Evolutionary conservation across 306 rosid genomes (phyloP).

Genomic region (Pyrus betulifolia): DNA sequence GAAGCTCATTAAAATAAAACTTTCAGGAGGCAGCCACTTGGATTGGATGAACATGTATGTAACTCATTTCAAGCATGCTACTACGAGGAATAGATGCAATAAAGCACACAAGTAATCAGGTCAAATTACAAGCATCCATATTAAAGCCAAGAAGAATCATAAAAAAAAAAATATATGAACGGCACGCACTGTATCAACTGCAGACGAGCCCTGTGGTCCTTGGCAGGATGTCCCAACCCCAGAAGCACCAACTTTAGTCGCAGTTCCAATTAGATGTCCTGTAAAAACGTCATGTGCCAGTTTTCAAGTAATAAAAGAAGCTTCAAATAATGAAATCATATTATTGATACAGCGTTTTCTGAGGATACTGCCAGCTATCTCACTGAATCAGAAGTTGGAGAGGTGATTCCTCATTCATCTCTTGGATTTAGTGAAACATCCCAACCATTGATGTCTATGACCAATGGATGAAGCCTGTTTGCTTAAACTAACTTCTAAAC

Average conservation of each 20-base stretch:
- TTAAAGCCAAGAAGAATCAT: background rate
- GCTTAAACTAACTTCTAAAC: slow-evolving; percentile 15
- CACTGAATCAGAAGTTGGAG: slow-evolving; percentile 25
- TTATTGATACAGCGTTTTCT: slow-evolving; percentile 26
- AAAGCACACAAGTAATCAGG: background rate
- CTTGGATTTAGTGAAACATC: slow-evolving; percentile 17
- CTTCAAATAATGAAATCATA: slow-evolving; percentile 4
- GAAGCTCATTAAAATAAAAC: background rate
- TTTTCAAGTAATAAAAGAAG: slow-evolving; percentile 13
- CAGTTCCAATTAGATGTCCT: slow-evolving; percentile 35
- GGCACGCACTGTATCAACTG: slow-evolving; percentile 38
- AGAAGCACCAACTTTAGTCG: slow-evolving; percentile 36
- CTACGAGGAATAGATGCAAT: no score
- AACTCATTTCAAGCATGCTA: background rate
- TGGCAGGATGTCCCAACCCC: slow-evolving; percentile 33
- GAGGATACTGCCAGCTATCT: slow-evolving; percentile 24
- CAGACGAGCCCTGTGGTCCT: slow-evolving; percentile 32
- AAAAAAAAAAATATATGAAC: background rate
- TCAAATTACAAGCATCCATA: background rate
- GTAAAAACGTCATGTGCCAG: slow-evolving; percentile 13
- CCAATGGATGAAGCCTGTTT: slow-evolving; percentile 21
- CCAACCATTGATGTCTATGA: slow-evolving; percentile 24
- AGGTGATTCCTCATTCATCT: slow-evolving; percentile 24
- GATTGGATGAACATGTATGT: background rate
- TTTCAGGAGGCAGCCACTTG: background rate